Evolutionary conservation across 2,329 filamentous ascomycete species (phyloP), one percentile per base, ranked within the genome.

Genomic region (Aspergillus ruber): DNA sequence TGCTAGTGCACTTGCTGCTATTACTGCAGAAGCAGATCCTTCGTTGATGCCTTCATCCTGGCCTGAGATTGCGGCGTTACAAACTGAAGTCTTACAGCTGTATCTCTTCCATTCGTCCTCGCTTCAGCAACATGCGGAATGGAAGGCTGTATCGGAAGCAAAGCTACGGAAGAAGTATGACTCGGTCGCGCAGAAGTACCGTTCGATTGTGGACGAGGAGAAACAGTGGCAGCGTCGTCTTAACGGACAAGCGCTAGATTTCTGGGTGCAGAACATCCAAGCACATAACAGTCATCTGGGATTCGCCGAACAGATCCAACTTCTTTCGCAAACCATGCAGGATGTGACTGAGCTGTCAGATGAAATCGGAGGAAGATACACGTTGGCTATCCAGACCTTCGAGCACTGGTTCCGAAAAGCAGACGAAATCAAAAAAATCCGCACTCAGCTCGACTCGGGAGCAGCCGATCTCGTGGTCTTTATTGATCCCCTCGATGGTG

Each of bases 41-140:
- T 55, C 55, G 4, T 51, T 62, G 44, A 56, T 63, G 15, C 56
- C 62, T 15, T 55, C 63, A 6, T 57, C 62, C 7, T 62, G 61
- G 54, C 62, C 66, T 17, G 67, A 72, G 25, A 57, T 68, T 44
- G 54, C 62, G 12, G 61, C 63, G 10, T 44, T 73, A 27, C 67
- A 71, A 47, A 71, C 67, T 0, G 72, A 75, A 49, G 57, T 74
- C 10, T 57, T 75, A 20, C 72, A 75, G 46, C 51, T 74, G 13
- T 65, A 62, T 45, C 60, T 73, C 4, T 57, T 73, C 6, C 64
- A 71, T 52, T 59, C 62, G 6, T 58, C 59, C 4, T 59, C 55
- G 6, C 45, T 64, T 17, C 61, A 61, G 36, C 53, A 55, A 17
- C 56, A 64, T 15, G 47, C 53, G 3, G 58, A 65, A 39, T 68